A percentile compares a stretch with the other conserved stretches of the same genome.
Conservation (phyloP, 805 yeast genomes). For the Priceomyces haplophilus region DNA sequence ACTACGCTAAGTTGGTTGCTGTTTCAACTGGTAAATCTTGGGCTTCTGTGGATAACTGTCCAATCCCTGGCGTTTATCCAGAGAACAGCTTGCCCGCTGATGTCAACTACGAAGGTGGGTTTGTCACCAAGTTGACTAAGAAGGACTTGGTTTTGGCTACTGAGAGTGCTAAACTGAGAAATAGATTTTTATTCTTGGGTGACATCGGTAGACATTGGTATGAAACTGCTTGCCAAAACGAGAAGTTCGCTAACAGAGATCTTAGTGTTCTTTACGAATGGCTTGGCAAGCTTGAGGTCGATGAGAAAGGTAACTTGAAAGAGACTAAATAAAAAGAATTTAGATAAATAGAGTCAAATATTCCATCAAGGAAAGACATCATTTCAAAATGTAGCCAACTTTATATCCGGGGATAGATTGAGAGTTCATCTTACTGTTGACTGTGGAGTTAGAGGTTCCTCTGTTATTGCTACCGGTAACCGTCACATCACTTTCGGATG, state of each 20-base stretch:
- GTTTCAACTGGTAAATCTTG: constrained; percentile 53
- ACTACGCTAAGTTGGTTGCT: constrained; percentile 48
- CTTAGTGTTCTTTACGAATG: constrained; percentile 43
- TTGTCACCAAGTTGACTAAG: constrained; percentile 45
- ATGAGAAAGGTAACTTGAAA: constrained; percentile 3
- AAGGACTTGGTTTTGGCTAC: constrained; percentile 45
- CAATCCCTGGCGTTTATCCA: constrained; percentile 47
- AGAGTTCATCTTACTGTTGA: neutral
- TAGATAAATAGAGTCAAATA: neutral
- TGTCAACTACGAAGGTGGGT: constrained; percentile 46
- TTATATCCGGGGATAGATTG: constrained; percentile 15
- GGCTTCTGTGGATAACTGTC: constrained; percentile 55
- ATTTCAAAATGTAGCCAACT: constrained; percentile 15
- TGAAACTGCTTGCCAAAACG: constrained; percentile 41
- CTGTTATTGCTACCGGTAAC: constrained; percentile 5
- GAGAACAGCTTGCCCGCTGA: constrained; percentile 43
- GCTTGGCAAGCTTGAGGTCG: constrained; percentile 34
- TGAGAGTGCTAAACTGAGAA: constrained; percentile 30
- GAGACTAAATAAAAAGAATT: constrained; percentile 3
- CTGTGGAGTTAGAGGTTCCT: neutral
- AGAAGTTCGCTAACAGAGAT: constrained; percentile 38
- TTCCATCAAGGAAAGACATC: neutral
- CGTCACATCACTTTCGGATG: constrained; percentile 12
- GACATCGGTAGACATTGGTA: constrained; percentile 40
- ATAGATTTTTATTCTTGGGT: constrained; percentile 37